Conservation (phyloP, 805 yeast genomes). For the Cyberlindnera veronae region DNA sequence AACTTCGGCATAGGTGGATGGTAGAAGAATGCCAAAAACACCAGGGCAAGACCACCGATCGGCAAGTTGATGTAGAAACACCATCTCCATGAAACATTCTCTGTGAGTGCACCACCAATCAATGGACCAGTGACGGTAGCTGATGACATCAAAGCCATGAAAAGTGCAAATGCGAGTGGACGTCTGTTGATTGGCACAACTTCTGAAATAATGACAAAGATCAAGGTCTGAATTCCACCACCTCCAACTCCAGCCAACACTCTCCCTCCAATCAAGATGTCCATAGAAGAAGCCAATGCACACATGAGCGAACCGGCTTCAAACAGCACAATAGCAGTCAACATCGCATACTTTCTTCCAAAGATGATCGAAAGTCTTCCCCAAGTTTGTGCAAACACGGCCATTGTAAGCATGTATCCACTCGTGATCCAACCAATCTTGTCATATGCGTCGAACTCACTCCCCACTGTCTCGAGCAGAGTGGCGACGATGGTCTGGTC, state of each 20-base stretch:
- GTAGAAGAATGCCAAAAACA: constrained; percentile 34
- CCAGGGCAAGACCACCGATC: constrained; percentile 46
- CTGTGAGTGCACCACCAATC: constrained; percentile 62
- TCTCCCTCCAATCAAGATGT: constrained; percentile 66
- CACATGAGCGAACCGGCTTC: constrained; percentile 59
- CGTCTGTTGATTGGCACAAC: constrained; percentile 33
- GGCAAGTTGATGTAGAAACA: constrained; percentile 61
- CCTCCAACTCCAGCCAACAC: constrained; percentile 70
- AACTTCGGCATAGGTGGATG: constrained; percentile 45
- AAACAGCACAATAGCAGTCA: constrained; percentile 47
- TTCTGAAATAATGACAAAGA: constrained; percentile 55
- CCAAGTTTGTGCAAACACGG: constrained; percentile 51
- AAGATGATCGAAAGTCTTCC: constrained; percentile 53
- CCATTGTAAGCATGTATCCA: constrained; percentile 52
- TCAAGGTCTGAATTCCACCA: constrained; percentile 59
- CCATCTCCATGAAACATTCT: constrained; percentile 67
- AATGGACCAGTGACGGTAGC: constrained; percentile 60
- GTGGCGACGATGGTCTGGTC: constrained; percentile 58
- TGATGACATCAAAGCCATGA: constrained; percentile 37
- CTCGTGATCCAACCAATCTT: constrained; percentile 57
- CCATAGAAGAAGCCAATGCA: constrained; percentile 53
- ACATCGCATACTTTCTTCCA: constrained; percentile 51
- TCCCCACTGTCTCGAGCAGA: constrained; percentile 41
- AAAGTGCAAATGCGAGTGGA: constrained; percentile 15
- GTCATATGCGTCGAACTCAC: constrained; percentile 45